Percentiles rank a stretch among this genome's conserved stretches.
Evolutionary conservation across 148 eudicot genomes (phyloP).

Genomic region (Polygonum maritimum): DNA sequence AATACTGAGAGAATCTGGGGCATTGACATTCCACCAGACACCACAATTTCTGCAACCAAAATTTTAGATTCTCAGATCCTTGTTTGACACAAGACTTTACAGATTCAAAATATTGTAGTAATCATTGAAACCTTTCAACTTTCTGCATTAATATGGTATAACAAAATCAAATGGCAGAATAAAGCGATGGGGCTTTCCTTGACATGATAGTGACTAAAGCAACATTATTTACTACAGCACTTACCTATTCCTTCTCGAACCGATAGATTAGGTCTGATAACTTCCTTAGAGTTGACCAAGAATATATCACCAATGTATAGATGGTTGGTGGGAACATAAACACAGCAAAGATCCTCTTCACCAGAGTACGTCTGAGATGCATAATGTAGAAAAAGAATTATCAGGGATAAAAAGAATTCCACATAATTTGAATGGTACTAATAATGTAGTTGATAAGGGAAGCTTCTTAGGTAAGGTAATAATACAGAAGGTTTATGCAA

Average conservation of each 20-base stretch:
- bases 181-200: neutral
- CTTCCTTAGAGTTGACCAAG: conserved; percentile 54
- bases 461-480: too few species aligned
- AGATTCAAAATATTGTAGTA: neutral
- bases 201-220: neutral
- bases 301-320: conserved; percentile 69
- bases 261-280: conserved; percentile 60
- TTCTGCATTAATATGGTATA: neutral
- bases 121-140: neutral
- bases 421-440: neutral
- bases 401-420: neutral
- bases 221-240: neutral
- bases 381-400: neutral
- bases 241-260: conserved; percentile 78
- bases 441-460: neutral
- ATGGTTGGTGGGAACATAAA: conserved; percentile 70
- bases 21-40: conserved; percentile 98
- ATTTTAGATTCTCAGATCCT: neutral
- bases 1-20: conserved; percentile 74
- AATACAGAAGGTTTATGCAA: too few species aligned
- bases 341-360: conserved; percentile 69
- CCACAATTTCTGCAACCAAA: conserved; percentile 69
- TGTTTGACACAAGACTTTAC: neutral
- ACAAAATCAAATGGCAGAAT: neutral
- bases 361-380: conserved; percentile 41